Percentiles rank a stretch among this genome's conserved stretches.
Evolutionary conservation across 2,329 filamentous ascomycete species (phyloP).

Genomic region (Canariomyces notabilis): DNA sequence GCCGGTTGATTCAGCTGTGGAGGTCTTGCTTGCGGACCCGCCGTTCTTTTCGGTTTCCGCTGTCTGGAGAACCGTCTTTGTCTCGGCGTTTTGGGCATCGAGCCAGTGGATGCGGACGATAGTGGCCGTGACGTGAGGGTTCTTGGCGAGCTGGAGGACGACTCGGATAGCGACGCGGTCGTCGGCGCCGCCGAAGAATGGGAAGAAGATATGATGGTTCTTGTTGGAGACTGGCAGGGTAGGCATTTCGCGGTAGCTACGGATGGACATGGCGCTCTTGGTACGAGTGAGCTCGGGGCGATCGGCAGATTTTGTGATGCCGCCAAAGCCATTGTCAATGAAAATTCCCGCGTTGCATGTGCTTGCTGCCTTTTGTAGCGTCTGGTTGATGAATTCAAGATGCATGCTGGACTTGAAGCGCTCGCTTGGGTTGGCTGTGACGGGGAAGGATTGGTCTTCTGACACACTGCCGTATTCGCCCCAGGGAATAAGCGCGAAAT

Average conservation of each 20-base stretch:
- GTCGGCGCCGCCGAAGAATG: slow-evolving; percentile 80
- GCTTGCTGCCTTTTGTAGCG: slow-evolving; percentile 53
- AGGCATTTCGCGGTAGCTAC: slow-evolving; percentile 51
- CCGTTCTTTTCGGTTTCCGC: neutral
- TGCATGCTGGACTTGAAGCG: slow-evolving; percentile 61
- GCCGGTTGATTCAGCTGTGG: neutral
- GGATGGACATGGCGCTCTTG: slow-evolving; percentile 54
- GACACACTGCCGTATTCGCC: slow-evolving; percentile 72
- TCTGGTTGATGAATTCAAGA: slow-evolving; percentile 64
- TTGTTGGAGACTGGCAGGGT: slow-evolving; percentile 58
- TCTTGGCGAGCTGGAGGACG: slow-evolving; percentile 77
- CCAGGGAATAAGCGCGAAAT: slow-evolving; percentile 84
- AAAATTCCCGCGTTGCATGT: slow-evolving; percentile 69
- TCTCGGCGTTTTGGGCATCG: neutral
- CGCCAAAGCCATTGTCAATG: slow-evolving; percentile 60
- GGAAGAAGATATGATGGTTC: slow-evolving; percentile 78
- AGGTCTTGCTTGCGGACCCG: neutral
- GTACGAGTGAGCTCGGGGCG: slow-evolving; percentile 41
- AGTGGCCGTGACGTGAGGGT: slow-evolving; percentile 71
- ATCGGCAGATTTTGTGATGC: slow-evolving; percentile 30
- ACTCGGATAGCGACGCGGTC: slow-evolving; percentile 75
- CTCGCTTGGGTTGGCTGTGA: slow-evolving; percentile 45
- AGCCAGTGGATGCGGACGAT: slow-evolving; percentile 55
- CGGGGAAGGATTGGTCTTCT: slow-evolving; percentile 51
- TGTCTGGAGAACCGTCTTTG: slow-evolving; percentile 15